Conservation (phyloP, 345 rosid species). For the Citropsis articulata region DNA sequence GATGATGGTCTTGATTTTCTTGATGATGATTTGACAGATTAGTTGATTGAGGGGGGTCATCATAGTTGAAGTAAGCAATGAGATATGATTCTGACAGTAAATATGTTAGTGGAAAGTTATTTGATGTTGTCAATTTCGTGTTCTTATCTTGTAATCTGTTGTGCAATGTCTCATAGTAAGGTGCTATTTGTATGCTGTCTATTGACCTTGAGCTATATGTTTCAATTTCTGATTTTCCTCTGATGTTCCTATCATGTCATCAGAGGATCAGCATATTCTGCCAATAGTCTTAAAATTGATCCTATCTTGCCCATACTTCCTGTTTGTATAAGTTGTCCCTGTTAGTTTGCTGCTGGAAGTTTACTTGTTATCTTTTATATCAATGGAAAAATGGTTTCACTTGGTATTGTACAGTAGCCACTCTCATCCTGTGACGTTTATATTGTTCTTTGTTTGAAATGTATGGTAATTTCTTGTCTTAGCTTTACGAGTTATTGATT, state of each 20-base stretch:
- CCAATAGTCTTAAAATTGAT: neutral
- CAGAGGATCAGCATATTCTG: conserved; percentile 6
- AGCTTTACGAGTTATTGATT: neutral
- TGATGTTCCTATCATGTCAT: neutral
- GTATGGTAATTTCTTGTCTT: neutral
- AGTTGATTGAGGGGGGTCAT: conserved; percentile 19
- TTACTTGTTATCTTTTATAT: neutral
- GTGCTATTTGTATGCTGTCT: neutral
- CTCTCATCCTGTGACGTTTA: neutral
- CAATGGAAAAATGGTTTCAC: neutral
- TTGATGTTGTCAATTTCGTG: conserved; percentile 13
- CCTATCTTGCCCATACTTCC: neutral
- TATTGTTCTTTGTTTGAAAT: neutral
- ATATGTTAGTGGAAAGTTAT: conserved; percentile 10
- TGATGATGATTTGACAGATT: conserved; percentile 52
- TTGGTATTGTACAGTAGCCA: neutral
- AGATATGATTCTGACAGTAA: conserved; percentile 16
- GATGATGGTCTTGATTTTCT: conserved; percentile 59
- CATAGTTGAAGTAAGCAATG: conserved; percentile 32
- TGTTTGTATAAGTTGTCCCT: neutral
- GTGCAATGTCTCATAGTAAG: conserved; percentile 8
- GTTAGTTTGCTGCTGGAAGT: conserved; percentile 1
- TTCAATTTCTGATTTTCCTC: conserved; percentile 12
- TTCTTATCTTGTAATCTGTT: conserved; percentile 21
- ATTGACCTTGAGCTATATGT: conserved; percentile 1